Conservation (phyloP, 495 filamentous ascomycete species). For the Parathielavia appendiculata region DNA sequence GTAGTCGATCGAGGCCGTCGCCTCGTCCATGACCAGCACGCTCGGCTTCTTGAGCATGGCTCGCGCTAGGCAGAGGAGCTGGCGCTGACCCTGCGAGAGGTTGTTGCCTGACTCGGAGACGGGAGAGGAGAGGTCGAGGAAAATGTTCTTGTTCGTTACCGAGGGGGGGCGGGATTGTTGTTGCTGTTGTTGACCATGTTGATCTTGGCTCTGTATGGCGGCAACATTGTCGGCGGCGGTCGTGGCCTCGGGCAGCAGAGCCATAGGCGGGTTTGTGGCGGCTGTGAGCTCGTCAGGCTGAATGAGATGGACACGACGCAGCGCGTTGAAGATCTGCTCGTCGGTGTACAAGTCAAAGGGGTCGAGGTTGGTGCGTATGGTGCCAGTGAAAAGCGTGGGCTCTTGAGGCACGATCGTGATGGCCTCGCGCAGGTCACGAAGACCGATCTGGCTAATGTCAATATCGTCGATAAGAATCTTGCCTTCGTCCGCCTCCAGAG, state of each 20-base stretch:
- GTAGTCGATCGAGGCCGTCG: conserved; percentile 97
- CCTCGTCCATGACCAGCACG: conserved; percentile 98
- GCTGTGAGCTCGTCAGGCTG: conserved; percentile 47
- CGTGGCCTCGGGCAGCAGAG: conserved; percentile 18
- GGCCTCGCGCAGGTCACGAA: conserved; percentile 83
- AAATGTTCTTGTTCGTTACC: conserved; percentile 83
- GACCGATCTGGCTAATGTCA: conserved; percentile 81
- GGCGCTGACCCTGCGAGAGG: conserved; percentile 92
- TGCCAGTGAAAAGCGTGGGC: conserved; percentile 94
- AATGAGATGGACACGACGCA: conserved; percentile 89
- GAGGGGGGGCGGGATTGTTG: conserved; percentile 33
- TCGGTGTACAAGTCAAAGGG: conserved; percentile 90
- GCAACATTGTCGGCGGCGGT: conserved; percentile 16
- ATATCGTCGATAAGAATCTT: conserved; percentile 87
- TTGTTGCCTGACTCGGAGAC: conserved; percentile 93
- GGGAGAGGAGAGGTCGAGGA: conserved; percentile 76
- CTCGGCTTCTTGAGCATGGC: conserved; percentile 87
- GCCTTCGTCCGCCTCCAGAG: conserved; percentile 87
- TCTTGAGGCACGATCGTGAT: conserved; percentile 99
- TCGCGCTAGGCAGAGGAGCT: conserved; percentile 91
- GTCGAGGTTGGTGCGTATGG: conserved; percentile 90
- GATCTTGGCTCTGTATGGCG: conserved; percentile 9
- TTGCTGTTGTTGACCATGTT: conserved; percentile 9
- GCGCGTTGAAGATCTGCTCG: conserved; percentile 80
- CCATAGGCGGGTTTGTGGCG: conserved; percentile 6